Base-by-base conservation (phyloP, 306 rosid genomes). In the Echinosophora koreensis region DNA sequence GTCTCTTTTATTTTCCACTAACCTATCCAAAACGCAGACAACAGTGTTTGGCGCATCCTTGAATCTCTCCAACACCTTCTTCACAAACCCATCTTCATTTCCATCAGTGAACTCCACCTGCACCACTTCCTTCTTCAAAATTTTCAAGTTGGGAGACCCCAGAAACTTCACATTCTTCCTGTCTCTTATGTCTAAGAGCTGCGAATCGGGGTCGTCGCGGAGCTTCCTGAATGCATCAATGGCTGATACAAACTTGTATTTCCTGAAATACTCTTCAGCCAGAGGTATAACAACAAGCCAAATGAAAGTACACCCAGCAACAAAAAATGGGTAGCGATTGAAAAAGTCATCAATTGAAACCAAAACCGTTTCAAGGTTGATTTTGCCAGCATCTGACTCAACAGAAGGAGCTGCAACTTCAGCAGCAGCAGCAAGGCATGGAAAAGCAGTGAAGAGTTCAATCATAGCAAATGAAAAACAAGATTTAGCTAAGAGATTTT, bases 101-200 rank as follows among this genome's bases (percentile, higher is more conserved):
- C 84, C 91, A 41, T 90, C 97, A 0, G 62, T 52, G 77, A 88
- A 95, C 50, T 77, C 86, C 81, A 90, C 89, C 78, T 78, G 87
- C 81, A 84, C 81, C 11, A 79, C 90, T 42, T 66, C 87, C 97
- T 95, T 95, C 28, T 86, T 86, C 71, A 95, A 62, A 74, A 92
- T 74, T 65, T 81, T 89, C 87, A 95, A 85, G 82, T 86, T 95
- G 1, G 99, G 99, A 9, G 97, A 86, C 82, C 62, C 81, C 49
- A 95, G 42, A 69, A 59, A 67, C 84, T 64, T 86, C 89, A 87
- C 77, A 15, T 72, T 87, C 86, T 87, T 92, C 71, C 41, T 74
- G 17, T 88, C 96, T 74, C 99, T 89, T 42, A 95, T 79, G 78
- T 95, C 99, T 89, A 95, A 68, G 11, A 95, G 85, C 89, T 84